Evolutionary conservation across 164 flowering plant species (phyloP).

Genomic region (Warburgia ugandensis): DNA sequence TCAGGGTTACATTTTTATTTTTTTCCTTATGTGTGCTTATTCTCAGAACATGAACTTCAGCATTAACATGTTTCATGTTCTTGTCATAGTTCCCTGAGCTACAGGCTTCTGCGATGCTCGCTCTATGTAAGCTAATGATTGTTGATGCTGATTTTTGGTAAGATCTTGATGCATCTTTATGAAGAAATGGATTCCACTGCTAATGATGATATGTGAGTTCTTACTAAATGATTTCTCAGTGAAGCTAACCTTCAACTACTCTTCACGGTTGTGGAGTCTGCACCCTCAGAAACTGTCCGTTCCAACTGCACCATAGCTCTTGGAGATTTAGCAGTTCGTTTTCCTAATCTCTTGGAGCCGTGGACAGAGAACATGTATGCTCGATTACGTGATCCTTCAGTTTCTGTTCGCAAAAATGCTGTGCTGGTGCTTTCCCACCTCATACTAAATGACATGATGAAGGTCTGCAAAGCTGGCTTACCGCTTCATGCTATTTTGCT

Average conservation of each 20-base stretch:
- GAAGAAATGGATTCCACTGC: not conserved
- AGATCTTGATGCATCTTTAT: slow-evolving; percentile 10
- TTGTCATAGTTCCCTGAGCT: slow-evolving; percentile 66
- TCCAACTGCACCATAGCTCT: slow-evolving; percentile 92
- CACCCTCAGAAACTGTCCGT: slow-evolving; percentile 87
- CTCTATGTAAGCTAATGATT: slow-evolving; percentile 85
- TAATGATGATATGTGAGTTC: not conserved
- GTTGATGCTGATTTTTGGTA: slow-evolving; percentile 92
- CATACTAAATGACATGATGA: slow-evolving; percentile 98
- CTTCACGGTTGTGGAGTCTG: slow-evolving; percentile 85
- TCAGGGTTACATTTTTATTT: too few species aligned
- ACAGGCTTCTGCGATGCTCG: slow-evolving; percentile 93
- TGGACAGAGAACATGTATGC: slow-evolving; percentile 98
- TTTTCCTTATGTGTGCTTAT: not conserved
- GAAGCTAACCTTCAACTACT: slow-evolving; percentile 94
- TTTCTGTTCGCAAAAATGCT: slow-evolving; percentile 88
- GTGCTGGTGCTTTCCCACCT: slow-evolving; percentile 98
- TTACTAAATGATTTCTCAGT: slow-evolving; percentile 37
- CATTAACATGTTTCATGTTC: slow-evolving; percentile 12
- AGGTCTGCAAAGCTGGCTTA: slow-evolving; percentile 40
- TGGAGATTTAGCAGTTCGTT: slow-evolving; percentile 95
- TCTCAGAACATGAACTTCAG: not conserved
- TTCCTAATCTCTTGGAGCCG: slow-evolving; percentile 95
- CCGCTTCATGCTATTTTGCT: slow-evolving; percentile 7
- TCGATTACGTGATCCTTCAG: slow-evolving; percentile 70